phyloP scores from a whole-genome alignment of 768 basidiomycete species.

The Chalciporus piperatus region DNA sequence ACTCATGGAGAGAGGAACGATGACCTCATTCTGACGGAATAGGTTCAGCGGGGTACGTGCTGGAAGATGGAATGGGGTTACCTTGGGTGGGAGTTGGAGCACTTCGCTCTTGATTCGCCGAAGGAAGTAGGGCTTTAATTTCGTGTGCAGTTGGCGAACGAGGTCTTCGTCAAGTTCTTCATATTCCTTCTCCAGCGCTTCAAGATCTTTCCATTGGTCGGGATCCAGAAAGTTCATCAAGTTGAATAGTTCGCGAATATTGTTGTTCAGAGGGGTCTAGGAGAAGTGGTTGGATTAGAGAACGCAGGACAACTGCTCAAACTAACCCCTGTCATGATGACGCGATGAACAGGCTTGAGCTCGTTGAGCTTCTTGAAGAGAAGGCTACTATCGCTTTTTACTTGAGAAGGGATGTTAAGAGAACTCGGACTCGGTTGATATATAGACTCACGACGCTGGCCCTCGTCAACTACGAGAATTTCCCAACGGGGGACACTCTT shows the following conservation, averaged over 20 bases:
- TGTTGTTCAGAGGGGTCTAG: conserved; percentile 94
- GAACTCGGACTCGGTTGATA: neutral
- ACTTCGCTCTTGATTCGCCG: conserved; percentile 94
- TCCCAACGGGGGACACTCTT: conserved; percentile 89
- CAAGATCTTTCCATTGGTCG: conserved; percentile 69
- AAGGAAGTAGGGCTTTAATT: conserved; percentile 86
- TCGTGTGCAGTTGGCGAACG: conserved; percentile 73
- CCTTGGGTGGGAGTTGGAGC: conserved; percentile 88
- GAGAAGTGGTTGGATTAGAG: neutral
- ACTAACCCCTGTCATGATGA: conserved; percentile 86
- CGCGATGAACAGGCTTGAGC: conserved; percentile 71
- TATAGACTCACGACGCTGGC: conserved; percentile 70
- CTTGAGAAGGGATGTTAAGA: conserved; percentile 39
- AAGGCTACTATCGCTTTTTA: conserved; percentile 77
- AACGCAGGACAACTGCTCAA: neutral
- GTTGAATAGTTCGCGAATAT: conserved; percentile 94
- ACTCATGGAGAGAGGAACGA: conserved; percentile 87
- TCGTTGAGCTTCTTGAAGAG: conserved; percentile 83
- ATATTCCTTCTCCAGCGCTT: conserved; percentile 69
- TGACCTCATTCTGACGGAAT: conserved; percentile 72
- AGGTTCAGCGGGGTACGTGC: conserved; percentile 1
- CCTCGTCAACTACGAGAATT: conserved; percentile 89
- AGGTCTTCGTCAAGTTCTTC: conserved; percentile 77
- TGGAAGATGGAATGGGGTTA: conserved; percentile 27
- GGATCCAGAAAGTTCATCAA: conserved; percentile 95